Base-by-base conservation (phyloP, 352 stramenopile species). In the Pythium dissimile region DNA sequence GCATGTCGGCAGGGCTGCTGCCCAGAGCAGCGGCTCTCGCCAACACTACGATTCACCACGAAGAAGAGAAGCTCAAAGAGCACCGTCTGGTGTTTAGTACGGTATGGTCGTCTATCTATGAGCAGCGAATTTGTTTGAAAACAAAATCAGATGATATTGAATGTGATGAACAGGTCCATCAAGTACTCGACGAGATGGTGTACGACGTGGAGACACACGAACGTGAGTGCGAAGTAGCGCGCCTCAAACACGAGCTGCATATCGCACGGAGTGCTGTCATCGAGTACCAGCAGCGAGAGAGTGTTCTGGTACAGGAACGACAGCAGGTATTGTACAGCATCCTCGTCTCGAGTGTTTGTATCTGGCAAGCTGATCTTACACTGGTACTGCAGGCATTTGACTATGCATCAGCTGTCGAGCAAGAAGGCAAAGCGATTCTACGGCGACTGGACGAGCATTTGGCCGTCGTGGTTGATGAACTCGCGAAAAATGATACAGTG, bases 121-220 rank as follows among this genome's bases (percentile, higher is more conserved):
- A n/a, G n/a, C n/a, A n/a, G n/a, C n/a, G n/a, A n/a, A n/a, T n/a
- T n/a, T n/a, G n/a, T 24, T 18, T 32, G n/a, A 39, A 27, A 5
- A 9, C 3, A 16, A 27, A 32, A 44, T 18, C 43, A 8, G 5
- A 6, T 18, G 9, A 34, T 21, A 13, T 49, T 6, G 21, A 54
- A 13, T 31, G 4, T 20, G 5, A 3, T n/a, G 35, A 16, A 13
- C 32, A 91, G 77, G 78, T 91, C 31, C 71, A 84, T 43, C 66
- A 52, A 31, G 73, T 91, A 35, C 70, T 93, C 38, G 75, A 85
- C 34, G 84, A 91, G 58, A 91, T 93, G 73, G 79, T 93, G 20
- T 88, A 87, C 60, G 84, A 93, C 54, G 70, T 93, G n/a, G 84
- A 91, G 60, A 83, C 51, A 37, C 86, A 64, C 26, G 79, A 81